A percentile compares a stretch with the other conserved stretches of the same genome.
Evolutionary conservation across 73 alveolate species (phyloP).

Genomic region (Blepharisma japonicum): DNA sequence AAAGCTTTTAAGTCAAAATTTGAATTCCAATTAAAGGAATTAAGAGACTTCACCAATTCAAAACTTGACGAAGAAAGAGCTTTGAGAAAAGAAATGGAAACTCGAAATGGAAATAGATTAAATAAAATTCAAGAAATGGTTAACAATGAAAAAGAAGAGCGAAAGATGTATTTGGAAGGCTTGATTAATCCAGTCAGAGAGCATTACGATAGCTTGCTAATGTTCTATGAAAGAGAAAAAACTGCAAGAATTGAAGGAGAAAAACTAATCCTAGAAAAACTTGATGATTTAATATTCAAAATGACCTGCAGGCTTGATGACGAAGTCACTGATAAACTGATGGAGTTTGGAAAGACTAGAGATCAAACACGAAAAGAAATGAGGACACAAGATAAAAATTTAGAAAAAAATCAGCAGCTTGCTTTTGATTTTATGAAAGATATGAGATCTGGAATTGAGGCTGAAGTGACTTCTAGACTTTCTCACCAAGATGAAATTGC

Average conservation of each 20-base stretch:
- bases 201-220: slow-evolving; percentile 46
- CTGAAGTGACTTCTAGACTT: slow-evolving; percentile 87
- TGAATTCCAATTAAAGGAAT: slow-evolving; percentile 59
- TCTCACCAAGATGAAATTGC: slow-evolving; percentile 84
- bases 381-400: slow-evolving; percentile 68
- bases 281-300: slow-evolving; percentile 79
- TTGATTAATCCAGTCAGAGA: slow-evolving; percentile 49
- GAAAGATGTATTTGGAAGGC: slow-evolving; percentile 66
- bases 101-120: slow-evolving; percentile 60
- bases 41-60: slow-evolving; percentile 71
- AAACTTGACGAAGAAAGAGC: slow-evolving; percentile 58
- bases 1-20: slow-evolving; percentile 93
- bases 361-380: slow-evolving; percentile 64
- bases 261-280: slow-evolving; percentile 67
- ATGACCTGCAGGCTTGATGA: slow-evolving; percentile 64
- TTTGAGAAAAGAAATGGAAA: slow-evolving; percentile 59
- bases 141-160: slow-evolving; percentile 66
- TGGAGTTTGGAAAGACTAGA: slow-evolving; percentile 62
- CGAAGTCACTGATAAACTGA: slow-evolving; percentile 74
- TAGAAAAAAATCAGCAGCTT: slow-evolving; percentile 78
- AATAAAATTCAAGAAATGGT: slow-evolving; percentile 56
- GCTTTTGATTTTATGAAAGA: slow-evolving; percentile 84
- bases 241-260: slow-evolving; percentile 79
- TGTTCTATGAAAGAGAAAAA: slow-evolving; percentile 60
- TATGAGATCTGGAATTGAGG: slow-evolving; percentile 73